Percentiles rank a stretch among this genome's conserved stretches.
Evolutionary conservation across 768 basidiomycete genomes (phyloP).

Genomic region (Tricholoma saponaceum): DNA sequence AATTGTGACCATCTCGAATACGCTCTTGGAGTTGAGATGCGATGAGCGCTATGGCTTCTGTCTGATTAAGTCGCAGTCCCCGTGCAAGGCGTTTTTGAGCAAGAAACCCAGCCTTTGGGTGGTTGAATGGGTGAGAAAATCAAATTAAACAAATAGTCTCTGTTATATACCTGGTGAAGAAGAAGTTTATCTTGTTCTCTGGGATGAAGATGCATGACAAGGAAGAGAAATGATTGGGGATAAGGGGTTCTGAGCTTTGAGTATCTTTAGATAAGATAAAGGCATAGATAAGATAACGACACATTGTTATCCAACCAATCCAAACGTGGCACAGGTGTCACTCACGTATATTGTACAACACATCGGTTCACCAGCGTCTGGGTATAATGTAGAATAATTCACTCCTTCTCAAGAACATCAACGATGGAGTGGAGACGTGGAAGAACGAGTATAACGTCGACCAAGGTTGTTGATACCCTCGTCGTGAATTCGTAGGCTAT

Average conservation of each 20-base stretch:
- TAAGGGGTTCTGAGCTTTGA: neutral
- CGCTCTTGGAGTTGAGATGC: constrained; percentile 90
- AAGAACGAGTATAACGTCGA: neutral
- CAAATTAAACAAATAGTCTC: neutral
- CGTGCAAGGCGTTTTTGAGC: constrained; percentile 94
- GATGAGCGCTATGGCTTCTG: constrained; percentile 88
- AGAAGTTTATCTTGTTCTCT: constrained; percentile 74
- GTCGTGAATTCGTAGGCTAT: constrained; percentile 3
- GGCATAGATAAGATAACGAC: constrained; percentile 6
- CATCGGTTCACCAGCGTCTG: too few relatives aligned
- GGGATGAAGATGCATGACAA: constrained; percentile 64
- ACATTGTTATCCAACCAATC: too few relatives aligned
- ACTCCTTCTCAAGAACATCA: neutral
- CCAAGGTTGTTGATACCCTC: constrained; percentile 1
- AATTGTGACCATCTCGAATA: constrained; percentile 85
- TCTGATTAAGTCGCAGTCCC: constrained; percentile 82
- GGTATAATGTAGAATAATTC: neutral
- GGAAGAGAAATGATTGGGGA: neutral
- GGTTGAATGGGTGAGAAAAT: neutral
- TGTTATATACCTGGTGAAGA: constrained; percentile 54
- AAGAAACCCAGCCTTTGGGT: constrained; percentile 71
- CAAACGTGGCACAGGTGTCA: too few relatives aligned
- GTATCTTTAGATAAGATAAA: constrained; percentile 8
- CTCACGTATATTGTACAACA: too few relatives aligned
- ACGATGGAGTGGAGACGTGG: neutral